A percentile compares a stretch with the other conserved stretches of the same genome.
Conservation (phyloP, 2,329 filamentous ascomycete genomes). For the Hirsutella rhossiliensis region DNA sequence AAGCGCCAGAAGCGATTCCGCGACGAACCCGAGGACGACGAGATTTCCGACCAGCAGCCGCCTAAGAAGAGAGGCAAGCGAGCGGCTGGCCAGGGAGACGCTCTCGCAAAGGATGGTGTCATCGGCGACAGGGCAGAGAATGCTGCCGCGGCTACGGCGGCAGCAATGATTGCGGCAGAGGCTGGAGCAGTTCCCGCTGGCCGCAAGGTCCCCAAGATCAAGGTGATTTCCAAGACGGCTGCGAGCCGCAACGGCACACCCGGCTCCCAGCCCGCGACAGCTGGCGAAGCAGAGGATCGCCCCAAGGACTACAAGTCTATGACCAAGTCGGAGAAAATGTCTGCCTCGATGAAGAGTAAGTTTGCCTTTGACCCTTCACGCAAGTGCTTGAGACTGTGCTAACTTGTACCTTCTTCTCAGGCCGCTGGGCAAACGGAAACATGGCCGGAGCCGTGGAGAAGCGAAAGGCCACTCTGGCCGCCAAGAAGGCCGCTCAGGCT, state of each 20-base stretch:
- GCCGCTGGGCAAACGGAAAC: constrained; percentile 47
- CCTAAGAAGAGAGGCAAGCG: constrained; percentile 25
- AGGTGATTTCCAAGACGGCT: constrained; percentile 19
- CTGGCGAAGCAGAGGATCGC: constrained; percentile 24
- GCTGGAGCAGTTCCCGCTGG: constrained; percentile 7
- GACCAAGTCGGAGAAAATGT: constrained; percentile 57
- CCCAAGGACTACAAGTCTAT: constrained; percentile 46
- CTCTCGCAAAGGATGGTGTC: neutral
- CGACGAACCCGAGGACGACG: constrained; percentile 32
- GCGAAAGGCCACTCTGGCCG: constrained; percentile 45
- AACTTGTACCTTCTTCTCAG: constrained; percentile 18
- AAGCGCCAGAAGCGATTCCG: constrained; percentile 43
- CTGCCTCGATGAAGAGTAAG: constrained; percentile 52
- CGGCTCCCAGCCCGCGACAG: constrained; percentile 6
- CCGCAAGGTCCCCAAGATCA: constrained; percentile 26
- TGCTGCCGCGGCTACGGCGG: constrained; percentile 7
- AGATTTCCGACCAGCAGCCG: constrained; percentile 22
- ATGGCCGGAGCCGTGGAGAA: constrained; percentile 50
- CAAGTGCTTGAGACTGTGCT: constrained; percentile 7
- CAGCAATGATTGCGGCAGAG: constrained; percentile 11
- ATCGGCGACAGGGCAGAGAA: neutral
- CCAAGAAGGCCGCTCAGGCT: constrained; percentile 41
- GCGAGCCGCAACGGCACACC: constrained; percentile 18
- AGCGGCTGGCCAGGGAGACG: constrained; percentile 5
- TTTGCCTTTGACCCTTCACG: constrained; percentile 1